These are phyloP conservation scores for Glomus cerebriforme DNA, from an alignment of 192 early-diverging fungal species.

Conservation along the genomic window DNA sequence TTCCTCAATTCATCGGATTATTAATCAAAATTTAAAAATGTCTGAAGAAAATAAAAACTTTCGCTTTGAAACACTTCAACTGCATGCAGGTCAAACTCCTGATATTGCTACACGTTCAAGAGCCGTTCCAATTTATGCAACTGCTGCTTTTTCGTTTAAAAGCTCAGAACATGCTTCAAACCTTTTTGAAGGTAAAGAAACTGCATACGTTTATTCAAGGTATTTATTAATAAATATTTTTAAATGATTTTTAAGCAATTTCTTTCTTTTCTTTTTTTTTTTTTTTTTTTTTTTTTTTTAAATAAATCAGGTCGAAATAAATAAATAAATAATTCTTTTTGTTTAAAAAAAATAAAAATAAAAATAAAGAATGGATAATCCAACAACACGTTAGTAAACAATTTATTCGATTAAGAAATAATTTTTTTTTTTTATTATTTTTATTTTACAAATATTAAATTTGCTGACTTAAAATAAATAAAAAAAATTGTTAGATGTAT, in stretches of 20 bases:
- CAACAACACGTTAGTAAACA: not conserved
- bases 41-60: not conserved
- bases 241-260: too few species aligned
- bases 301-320: not conserved
- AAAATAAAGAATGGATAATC: not conserved
- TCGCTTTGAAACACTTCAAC: conserved; percentile 88
- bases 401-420: too few species aligned
- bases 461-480: not conserved
- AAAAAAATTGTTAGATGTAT: conserved; percentile 56
- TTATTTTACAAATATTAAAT: conserved; percentile 3
- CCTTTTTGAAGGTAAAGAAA: conserved; percentile 72
- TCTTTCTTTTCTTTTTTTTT: too few species aligned
- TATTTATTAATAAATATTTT: too few species aligned
- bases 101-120: conserved; percentile 71
- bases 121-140: conserved; percentile 91
- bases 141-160: conserved; percentile 85
- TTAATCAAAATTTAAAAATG: too few species aligned
- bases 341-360: not conserved
- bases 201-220: conserved; percentile 89
- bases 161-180: conserved; percentile 77
- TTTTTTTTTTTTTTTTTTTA: not conserved
- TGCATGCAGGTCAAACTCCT: conserved; percentile 80
- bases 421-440: too few species aligned
- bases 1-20: too few species aligned
- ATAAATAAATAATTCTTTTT: not conserved